phyloP scores from a whole-genome alignment of 2,329 filamentous ascomycete species.

The Neonectria punicea region DNA sequence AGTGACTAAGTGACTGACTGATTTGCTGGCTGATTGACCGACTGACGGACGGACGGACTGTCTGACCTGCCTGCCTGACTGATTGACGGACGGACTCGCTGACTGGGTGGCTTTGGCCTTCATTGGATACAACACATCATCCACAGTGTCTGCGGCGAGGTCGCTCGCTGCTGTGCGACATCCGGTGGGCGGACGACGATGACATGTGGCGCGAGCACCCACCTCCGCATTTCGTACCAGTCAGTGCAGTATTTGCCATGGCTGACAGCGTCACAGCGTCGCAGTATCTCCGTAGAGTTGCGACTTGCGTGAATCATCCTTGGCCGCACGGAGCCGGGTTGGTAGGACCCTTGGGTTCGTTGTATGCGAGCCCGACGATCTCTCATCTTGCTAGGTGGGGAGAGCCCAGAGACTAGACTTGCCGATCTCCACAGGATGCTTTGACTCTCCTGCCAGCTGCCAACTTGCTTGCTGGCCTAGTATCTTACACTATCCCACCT shows the following conservation, averaged over 20 bases:
- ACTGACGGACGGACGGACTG: too few species aligned
- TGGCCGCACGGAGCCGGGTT: slow-evolving; percentile 26
- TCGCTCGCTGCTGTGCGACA: slow-evolving; percentile 18
- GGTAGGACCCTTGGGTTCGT: slow-evolving; percentile 32
- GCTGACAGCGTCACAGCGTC: neutral
- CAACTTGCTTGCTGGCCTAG: too few species aligned
- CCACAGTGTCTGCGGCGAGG: neutral
- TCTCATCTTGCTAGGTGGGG: slow-evolving; percentile 11
- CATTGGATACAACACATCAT: neutral
- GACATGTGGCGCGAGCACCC: slow-evolving; percentile 19
- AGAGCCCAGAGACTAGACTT: neutral
- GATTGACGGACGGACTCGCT: too few species aligned
- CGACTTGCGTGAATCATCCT: neutral
- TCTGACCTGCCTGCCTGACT: too few species aligned
- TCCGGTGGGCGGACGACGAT: neutral
- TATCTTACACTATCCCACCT: neutral
- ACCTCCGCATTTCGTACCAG: slow-evolving; percentile 25
- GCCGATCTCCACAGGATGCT: neutral
- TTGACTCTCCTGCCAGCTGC: neutral
- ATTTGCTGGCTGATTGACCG: too few species aligned
- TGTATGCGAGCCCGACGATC: slow-evolving; percentile 24
- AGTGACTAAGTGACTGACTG: neutral
- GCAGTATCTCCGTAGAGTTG: neutral
- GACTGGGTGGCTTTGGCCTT: too few species aligned
- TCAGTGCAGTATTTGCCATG: slow-evolving; percentile 7